A percentile compares a stretch with the other conserved stretches of the same genome.
phyloP scores from a whole-genome alignment of 2,329 filamentous ascomycete genomes.

The Aspergillus proliferans region DNA sequence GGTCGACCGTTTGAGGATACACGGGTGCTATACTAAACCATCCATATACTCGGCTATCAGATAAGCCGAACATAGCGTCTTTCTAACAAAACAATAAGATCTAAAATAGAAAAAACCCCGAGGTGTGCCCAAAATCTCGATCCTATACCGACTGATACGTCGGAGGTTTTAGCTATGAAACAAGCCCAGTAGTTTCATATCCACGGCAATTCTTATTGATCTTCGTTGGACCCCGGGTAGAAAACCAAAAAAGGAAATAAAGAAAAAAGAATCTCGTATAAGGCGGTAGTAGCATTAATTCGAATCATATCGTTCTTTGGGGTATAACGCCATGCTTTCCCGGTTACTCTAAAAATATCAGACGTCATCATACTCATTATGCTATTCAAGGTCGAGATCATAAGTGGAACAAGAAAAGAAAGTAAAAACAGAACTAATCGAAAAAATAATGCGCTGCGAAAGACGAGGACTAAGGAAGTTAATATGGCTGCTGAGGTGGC shows the following conservation, averaged over 20 bases:
- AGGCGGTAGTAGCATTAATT: neutral
- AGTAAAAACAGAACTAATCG: neutral
- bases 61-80: too few relatives aligned
- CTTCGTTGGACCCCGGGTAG: neutral
- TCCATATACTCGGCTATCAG: too few relatives aligned
- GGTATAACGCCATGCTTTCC: constrained; percentile 27
- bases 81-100: neutral
- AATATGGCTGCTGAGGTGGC: constrained; percentile 32
- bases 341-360: constrained; percentile 17
- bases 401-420: neutral
- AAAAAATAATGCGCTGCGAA: neutral
- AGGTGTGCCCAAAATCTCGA: too few relatives aligned
- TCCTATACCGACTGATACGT: neutral
- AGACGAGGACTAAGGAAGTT: constrained; percentile 1
- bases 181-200: neutral
- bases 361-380: constrained; percentile 22
- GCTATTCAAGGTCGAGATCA: constrained; percentile 4
- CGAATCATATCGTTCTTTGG: constrained; percentile 9
- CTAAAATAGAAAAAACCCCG: neutral
- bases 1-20: too few relatives aligned
- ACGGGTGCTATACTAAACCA: too few relatives aligned
- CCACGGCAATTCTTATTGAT: neutral
- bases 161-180: neutral
- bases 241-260: neutral
- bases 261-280: constrained; percentile 6